Base-by-base conservation (phyloP, 139 green algal genomes). In the Auxenochlorella protothecoides region DNA sequence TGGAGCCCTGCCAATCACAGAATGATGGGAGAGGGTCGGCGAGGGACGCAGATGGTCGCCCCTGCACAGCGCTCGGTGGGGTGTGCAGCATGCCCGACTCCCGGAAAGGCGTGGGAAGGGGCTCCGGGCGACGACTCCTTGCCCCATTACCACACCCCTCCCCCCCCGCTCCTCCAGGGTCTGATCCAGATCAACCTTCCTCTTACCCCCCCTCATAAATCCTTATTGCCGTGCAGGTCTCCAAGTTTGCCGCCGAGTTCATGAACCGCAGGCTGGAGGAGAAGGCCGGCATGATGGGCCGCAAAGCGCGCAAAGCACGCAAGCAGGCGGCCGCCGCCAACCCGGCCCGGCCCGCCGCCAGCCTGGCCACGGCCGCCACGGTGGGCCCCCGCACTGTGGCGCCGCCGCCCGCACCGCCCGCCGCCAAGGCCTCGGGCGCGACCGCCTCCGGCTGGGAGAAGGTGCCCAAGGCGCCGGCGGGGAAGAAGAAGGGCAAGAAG, bases 221-320 rank as follows among this genome's bases (percentile, higher is more conserved):
- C 27, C 27, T 44, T 44, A 44, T 44, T 44, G 0, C 53, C 71
- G 53, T 60, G 80, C 81, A 83, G 64, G 83, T 88, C 15, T 81
- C 81, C 6, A 80, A 76, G 15, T 96, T 96, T 74, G 81, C 89
- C 3, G 78, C 80, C 11, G 91, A 96, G 81, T 94, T 96, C 75
- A 72, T 96, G n/a, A 85, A 85, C 68, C 76, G 82, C 65, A 86
- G 85, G 73, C 63, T 79, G 27, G 80, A 69, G 12, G 77, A 86
- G 72, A 68, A 72, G 8, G 75, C 77, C 0, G 55, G 62, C 5
- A 70, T 63, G 15, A 54, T 53, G 44, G 76, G 75, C 52, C 72
- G 68, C 16, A 68, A 71, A 56, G 55, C 52, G 7, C 68, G 55
- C 5, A 76, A 73, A 53, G 72, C 70, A 66, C 55, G 51, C 63